Percentiles rank a stretch among this genome's conserved stretches.
Evolutionary conservation across 2,329 filamentous ascomycete genomes (phyloP).

Genomic region (Mycosphaerelloides madeirae): DNA sequence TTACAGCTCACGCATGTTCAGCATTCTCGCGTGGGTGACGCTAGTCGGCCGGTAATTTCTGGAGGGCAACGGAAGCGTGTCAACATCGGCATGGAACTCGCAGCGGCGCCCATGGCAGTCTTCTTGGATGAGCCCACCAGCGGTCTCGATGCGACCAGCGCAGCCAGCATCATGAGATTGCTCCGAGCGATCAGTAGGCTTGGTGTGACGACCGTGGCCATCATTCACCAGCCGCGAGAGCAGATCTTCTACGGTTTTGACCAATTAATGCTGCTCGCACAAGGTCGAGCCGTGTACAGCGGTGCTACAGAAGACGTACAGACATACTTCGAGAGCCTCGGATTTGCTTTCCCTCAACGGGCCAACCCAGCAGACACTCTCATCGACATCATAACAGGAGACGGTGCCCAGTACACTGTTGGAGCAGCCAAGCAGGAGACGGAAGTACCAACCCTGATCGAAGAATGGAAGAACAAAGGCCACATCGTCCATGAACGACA

Average conservation of each 20-base stretch:
- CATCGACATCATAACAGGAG: conserved; percentile 59
- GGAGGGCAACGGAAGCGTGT: conserved; percentile 56
- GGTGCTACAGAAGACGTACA: conserved; percentile 44
- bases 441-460: conserved; percentile 48
- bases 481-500: conserved; percentile 6
- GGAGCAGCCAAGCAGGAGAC: conserved; percentile 32
- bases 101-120: conserved; percentile 50
- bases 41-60: conserved; percentile 50
- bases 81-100: conserved; percentile 57
- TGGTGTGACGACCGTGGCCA: conserved; percentile 55
- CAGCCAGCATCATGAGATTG: conserved; percentile 53
- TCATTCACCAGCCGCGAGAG: conserved; percentile 57
- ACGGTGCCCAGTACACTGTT: conserved; percentile 47
- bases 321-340: conserved; percentile 49
- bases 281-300: conserved; percentile 53
- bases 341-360: conserved; percentile 47
- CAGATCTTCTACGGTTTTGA: conserved; percentile 58
- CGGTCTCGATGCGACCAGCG: conserved; percentile 49
- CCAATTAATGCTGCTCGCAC: conserved; percentile 51
- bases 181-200: conserved; percentile 51
- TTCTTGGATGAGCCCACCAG: conserved; percentile 33
- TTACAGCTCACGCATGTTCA: conserved; percentile 50
- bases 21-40: conserved; percentile 50
- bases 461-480: conserved; percentile 40
- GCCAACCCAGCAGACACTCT: conserved; percentile 55